These are phyloP conservation scores for Xerophyta viscosa DNA, from an alignment of 106 monocot genomes.

Conservation along the genomic window DNA sequence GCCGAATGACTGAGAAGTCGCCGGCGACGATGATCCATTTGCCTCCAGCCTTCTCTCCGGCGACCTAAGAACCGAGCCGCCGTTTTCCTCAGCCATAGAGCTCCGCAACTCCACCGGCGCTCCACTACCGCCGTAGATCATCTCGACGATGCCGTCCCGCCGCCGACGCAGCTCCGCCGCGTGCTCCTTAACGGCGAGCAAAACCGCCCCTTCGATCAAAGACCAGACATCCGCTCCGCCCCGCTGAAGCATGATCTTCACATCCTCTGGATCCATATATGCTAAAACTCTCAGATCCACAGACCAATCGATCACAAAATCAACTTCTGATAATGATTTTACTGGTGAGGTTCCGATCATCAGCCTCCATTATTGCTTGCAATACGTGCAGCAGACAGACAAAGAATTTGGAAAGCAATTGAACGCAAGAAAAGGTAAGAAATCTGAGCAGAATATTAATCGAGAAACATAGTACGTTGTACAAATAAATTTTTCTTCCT, in stretches of 20 bases:
- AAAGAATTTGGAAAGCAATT: no score
- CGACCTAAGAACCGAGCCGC: not conserved
- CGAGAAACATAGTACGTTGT: no score
- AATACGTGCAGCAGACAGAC: no score
- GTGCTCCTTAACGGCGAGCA: slow-evolving; percentile 41
- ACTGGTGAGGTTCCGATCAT: no score
- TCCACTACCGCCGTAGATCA: slow-evolving; percentile 34
- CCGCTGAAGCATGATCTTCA: slow-evolving; percentile 16
- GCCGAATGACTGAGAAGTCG: not conserved
- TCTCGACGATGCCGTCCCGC: slow-evolving; percentile 41
- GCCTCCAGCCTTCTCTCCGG: not conserved
- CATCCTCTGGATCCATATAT: slow-evolving; percentile 30
- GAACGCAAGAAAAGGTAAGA: no score
- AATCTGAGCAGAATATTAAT: no score
- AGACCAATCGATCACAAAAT: no score
- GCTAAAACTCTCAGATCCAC: no score
- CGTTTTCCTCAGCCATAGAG: slow-evolving; percentile 6
- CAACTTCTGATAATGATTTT: no score
- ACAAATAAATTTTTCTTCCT: no score
- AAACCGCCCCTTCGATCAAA: slow-evolving; percentile 41
- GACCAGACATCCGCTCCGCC: slow-evolving; percentile 45
- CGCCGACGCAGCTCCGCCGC: slow-evolving; percentile 33
- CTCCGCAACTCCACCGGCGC: slow-evolving; percentile 18
- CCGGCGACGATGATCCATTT: not conserved
- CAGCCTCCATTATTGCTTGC: no score